A percentile compares a stretch with the other conserved stretches of the same genome.
Conservation (phyloP, 2,329 filamentous ascomycete genomes). For the Stagonosporopsis chrysanthemi region DNA sequence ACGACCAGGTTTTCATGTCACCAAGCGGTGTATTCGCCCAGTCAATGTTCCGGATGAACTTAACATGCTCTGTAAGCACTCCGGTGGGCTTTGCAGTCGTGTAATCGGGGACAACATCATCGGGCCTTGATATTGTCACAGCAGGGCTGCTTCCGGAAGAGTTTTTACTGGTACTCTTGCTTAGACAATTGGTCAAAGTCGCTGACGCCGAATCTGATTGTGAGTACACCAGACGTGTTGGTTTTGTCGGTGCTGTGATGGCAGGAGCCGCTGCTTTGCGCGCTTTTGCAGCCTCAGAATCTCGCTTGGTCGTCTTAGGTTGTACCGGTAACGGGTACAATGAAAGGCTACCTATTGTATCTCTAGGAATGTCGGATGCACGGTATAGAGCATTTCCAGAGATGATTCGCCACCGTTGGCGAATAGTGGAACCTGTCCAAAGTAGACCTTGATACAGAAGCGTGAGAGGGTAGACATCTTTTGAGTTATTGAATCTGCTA, state of each 20-base stretch:
- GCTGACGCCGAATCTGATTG: slow-evolving; percentile 19
- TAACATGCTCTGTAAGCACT: slow-evolving; percentile 40
- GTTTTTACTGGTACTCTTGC: slow-evolving; percentile 28
- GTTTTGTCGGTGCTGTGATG: slow-evolving; percentile 6
- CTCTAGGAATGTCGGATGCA: slow-evolving; percentile 24
- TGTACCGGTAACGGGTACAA: slow-evolving; percentile 8
- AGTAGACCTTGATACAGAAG: slow-evolving; percentile 43
- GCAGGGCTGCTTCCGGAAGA: slow-evolving; percentile 28
- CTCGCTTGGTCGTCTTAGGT: not conserved
- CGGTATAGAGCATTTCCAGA: slow-evolving; percentile 31
- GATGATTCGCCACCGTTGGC: slow-evolving; percentile 42
- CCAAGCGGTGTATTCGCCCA: slow-evolving; percentile 60
- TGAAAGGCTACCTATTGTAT: slow-evolving; percentile 6
- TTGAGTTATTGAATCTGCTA: slow-evolving; percentile 55
- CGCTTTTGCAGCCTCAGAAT: slow-evolving; percentile 5
- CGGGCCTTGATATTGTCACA: slow-evolving; percentile 32
- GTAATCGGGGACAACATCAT: slow-evolving; percentile 39
- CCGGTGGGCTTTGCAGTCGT: slow-evolving; percentile 33
- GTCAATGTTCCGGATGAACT: slow-evolving; percentile 54
- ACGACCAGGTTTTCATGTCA: slow-evolving; percentile 57
- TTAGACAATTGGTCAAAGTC: slow-evolving; percentile 7
- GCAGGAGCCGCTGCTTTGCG: slow-evolving; percentile 19
- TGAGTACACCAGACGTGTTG: slow-evolving; percentile 3
- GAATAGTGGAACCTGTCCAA: slow-evolving; percentile 43
- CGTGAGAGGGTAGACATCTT: slow-evolving; percentile 56